Percentiles rank a stretch among this genome's conserved stretches.
These are phyloP conservation scores for Leonotis leonurus DNA, from an alignment of 257 asterid species.

Conservation along the genomic window DNA sequence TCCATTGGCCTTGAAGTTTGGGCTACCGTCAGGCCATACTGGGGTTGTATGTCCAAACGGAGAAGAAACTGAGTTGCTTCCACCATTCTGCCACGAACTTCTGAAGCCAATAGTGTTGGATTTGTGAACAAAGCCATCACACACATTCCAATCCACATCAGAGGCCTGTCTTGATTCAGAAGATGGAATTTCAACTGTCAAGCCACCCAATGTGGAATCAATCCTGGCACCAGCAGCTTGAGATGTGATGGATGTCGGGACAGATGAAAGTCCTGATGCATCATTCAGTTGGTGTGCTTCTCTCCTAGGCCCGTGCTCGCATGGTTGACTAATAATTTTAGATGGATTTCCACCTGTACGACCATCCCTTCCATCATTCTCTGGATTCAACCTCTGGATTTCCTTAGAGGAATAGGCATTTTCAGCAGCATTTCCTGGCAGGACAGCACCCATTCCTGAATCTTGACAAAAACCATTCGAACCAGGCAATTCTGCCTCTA, in stretches of 20 bases:
- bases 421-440: slow-evolving; percentile 25
- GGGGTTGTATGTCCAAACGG: slow-evolving; percentile 51
- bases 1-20: slow-evolving; percentile 38
- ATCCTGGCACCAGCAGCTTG: slow-evolving; percentile 21
- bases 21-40: slow-evolving; percentile 49
- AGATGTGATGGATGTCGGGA: slow-evolving; percentile 19
- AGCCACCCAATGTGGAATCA: slow-evolving; percentile 31
- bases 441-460: slow-evolving; percentile 13
- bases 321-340: slow-evolving; percentile 16
- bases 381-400: slow-evolving; percentile 19
- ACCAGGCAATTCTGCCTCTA: slow-evolving; percentile 21
- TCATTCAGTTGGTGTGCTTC: slow-evolving; percentile 23
- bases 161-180: slow-evolving; percentile 35
- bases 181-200: slow-evolving; percentile 54
- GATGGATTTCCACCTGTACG: slow-evolving; percentile 16
- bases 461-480: slow-evolving; percentile 22
- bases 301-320: slow-evolving; percentile 13
- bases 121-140: slow-evolving; percentile 31
- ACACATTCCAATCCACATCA: slow-evolving; percentile 34
- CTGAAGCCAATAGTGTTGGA: slow-evolving; percentile 34
- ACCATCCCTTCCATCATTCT: slow-evolving; percentile 9
- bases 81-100: slow-evolving; percentile 36
- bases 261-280: slow-evolving; percentile 22
- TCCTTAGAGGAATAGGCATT: slow-evolving; percentile 15
- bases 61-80: slow-evolving; percentile 43